Evolutionary conservation across 768 basidiomycete genomes (phyloP).

Genomic region (Sistotremastrum suecicum): DNA sequence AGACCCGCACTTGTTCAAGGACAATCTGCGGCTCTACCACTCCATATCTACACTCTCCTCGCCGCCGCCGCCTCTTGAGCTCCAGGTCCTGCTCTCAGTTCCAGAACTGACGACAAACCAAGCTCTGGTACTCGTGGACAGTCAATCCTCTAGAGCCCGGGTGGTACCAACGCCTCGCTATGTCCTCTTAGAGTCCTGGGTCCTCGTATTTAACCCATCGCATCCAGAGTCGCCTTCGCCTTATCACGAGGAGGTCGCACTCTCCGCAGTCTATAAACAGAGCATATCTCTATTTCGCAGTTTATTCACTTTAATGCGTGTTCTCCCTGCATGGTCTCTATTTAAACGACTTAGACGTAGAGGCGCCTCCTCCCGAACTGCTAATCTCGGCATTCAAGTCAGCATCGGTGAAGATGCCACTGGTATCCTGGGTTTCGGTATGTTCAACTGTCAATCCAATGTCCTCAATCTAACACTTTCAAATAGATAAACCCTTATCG

Average conservation of each 20-base stretch:
- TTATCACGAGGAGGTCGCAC: conserved; percentile 34
- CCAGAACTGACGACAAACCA: conserved; percentile 59
- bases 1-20: conserved; percentile 53
- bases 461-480: conserved; percentile 1
- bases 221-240: conserved; percentile 7
- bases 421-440: conserved; percentile 23
- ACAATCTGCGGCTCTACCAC: conserved; percentile 46
- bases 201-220: conserved; percentile 28
- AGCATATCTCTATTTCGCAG: conserved; percentile 73
- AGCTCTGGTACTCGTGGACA: conserved; percentile 52
- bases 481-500: conserved; percentile 26
- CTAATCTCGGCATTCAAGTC: conserved; percentile 34
- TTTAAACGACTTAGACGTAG: conserved; percentile 42
- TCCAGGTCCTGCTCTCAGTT: conserved; percentile 56
- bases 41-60: conserved; percentile 31
- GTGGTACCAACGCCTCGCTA: conserved; percentile 55
- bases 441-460: conserved; percentile 10
- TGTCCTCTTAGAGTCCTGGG: conserved; percentile 65
- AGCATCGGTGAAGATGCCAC: conserved; percentile 22
- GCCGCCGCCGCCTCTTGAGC: conserved; percentile 36
- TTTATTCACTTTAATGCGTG: conserved; percentile 54
- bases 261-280: conserved; percentile 74
- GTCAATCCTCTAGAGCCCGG: conserved; percentile 43
- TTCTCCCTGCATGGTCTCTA: conserved; percentile 67
- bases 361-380: conserved; percentile 25